These are phyloP conservation scores for Hanseniaspora occidentalis DNA, from an alignment of 805 yeast species.

Conservation along the genomic window DNA sequence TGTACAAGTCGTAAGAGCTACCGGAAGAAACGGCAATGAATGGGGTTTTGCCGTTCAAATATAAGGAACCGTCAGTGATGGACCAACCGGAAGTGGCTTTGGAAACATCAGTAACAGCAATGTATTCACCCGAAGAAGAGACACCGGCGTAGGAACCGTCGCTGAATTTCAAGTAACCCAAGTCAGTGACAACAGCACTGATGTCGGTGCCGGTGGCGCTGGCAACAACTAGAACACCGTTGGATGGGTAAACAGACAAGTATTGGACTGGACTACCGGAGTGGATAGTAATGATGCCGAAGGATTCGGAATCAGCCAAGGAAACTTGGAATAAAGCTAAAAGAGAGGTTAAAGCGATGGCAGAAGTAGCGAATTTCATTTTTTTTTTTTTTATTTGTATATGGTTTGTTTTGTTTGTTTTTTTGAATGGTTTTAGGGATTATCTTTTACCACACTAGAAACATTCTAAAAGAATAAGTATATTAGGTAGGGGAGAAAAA, in stretches of 20 bases:
- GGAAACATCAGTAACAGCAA: constrained; percentile 12
- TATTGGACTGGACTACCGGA: constrained; percentile 27
- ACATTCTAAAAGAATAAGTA: not conserved
- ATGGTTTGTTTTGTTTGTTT: not conserved
- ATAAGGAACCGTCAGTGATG: constrained; percentile 27
- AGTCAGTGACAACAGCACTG: constrained; percentile 15
- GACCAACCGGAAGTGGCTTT: constrained; percentile 27
- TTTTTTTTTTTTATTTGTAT: not conserved
- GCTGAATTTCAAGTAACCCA: constrained; percentile 13
- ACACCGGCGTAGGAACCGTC: constrained; percentile 23
- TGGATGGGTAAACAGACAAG: constrained; percentile 12
- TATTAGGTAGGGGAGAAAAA: no score
- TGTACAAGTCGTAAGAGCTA: constrained; percentile 7
- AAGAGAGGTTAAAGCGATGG: constrained; percentile 15
- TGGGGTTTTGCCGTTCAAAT: no score
- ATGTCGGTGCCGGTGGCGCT: constrained; percentile 6
- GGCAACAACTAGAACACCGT: constrained; percentile 13
- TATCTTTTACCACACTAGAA: no score
- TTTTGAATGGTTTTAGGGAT: not conserved
- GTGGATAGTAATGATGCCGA: constrained; percentile 24
- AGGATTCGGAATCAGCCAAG: constrained; percentile 26
- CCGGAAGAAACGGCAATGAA: constrained; percentile 34
- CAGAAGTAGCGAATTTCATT: constrained; percentile 7
- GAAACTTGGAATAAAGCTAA: constrained; percentile 17
- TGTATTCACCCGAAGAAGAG: constrained; percentile 9